Conservation (phyloP, 73 alveolate species). For the Blepharisma stoltei region DNA sequence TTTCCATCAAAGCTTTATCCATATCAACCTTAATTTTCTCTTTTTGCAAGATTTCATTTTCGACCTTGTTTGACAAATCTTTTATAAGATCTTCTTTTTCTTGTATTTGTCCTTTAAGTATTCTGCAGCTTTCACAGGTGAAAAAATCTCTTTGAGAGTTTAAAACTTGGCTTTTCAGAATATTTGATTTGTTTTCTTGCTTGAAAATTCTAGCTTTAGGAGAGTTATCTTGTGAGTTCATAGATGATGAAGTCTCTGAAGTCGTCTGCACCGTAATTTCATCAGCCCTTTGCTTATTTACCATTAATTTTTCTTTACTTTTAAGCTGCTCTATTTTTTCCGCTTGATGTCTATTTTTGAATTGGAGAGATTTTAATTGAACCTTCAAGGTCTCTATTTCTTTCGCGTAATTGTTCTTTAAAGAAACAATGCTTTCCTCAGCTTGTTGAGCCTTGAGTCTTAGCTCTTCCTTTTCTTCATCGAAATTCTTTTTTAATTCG, state of each 20-base stretch:
- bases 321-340: too few species aligned
- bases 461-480: neutral
- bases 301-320: too few species aligned
- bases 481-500: neutral
- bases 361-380: too few species aligned
- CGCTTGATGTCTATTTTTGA: too few species aligned
- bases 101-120: neutral
- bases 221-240: too few species aligned
- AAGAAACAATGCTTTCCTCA: neutral
- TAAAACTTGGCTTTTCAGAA: neutral
- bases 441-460: neutral
- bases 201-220: neutral
- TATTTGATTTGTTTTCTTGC: neutral
- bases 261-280: too few species aligned
- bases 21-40: neutral
- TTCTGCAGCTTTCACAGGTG: neutral
- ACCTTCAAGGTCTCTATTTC: neutral
- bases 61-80: neutral
- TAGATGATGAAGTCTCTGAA: too few species aligned
- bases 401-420: neutral
- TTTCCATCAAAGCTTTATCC: slow-evolving; percentile 7
- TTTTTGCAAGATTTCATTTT: slow-evolving; percentile 8
- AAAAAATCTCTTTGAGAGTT: neutral
- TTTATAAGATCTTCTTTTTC: neutral
- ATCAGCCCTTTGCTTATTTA: too few species aligned